Conservation (phyloP, 495 filamentous ascomycete genomes). For the Jackrogersella multiformis region DNA sequence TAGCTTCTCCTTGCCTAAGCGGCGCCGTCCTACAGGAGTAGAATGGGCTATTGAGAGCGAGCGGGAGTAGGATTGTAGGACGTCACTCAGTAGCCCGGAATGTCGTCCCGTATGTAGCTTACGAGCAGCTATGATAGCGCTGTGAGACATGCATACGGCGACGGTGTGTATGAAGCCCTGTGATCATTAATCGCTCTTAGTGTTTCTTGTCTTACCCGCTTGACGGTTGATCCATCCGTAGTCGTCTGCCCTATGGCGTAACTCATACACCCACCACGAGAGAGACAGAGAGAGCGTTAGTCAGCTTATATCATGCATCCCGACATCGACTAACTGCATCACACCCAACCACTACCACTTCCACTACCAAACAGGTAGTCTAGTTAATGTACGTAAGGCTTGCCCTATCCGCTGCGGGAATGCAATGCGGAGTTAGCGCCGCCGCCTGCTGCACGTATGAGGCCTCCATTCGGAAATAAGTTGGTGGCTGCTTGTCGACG, state of each 20-base stretch:
- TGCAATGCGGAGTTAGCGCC: constrained; percentile 31
- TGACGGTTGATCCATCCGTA: constrained; percentile 3
- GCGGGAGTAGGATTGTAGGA: background rate
- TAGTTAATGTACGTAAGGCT: constrained; percentile 3
- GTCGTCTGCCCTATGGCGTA: constrained; percentile 13
- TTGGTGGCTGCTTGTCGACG: constrained; percentile 5
- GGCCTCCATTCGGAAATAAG: constrained; percentile 21
- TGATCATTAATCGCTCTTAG: constrained; percentile 9
- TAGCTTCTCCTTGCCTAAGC: background rate
- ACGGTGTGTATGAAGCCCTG: constrained; percentile 19
- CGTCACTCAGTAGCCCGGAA: constrained; percentile 21
- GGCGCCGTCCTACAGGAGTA: constrained; percentile 12
- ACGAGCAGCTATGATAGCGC: background rate
- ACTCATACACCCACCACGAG: background rate
- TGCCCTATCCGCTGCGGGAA: constrained; percentile 30
- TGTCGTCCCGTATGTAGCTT: constrained; percentile 31
- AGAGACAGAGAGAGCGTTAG: background rate
- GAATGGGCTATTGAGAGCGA: background rate
- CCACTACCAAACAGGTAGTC: too few relatives aligned
- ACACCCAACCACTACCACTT: constrained; percentile 21
- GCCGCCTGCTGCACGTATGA: constrained; percentile 30
- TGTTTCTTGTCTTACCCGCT: constrained; percentile 14
- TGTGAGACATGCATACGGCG: background rate
- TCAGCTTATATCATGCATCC: constrained; percentile 31
- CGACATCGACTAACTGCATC: constrained; percentile 10